Conservation (phyloP, 148 eudicot genomes). For the Chenopodium berlandieri region DNA sequence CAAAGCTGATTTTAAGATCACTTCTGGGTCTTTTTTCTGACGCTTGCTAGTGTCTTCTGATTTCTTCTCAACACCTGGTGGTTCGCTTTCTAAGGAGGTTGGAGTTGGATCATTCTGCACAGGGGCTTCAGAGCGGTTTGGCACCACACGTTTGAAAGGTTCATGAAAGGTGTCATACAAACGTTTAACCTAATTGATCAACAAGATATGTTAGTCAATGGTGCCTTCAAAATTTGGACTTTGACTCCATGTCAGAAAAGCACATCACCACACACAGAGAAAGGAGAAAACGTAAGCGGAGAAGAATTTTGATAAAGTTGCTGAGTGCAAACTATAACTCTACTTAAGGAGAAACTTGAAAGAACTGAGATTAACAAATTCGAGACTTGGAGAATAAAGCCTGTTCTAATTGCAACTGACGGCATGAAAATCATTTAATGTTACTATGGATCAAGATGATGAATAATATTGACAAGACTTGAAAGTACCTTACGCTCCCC, state of each 20-base stretch:
- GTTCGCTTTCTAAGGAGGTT: constrained; percentile 29
- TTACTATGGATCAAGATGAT: neutral
- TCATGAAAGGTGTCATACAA: constrained; percentile 88
- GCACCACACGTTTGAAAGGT: constrained; percentile 77
- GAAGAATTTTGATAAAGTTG: neutral
- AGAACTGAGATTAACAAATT: neutral
- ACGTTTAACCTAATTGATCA: constrained; percentile 68
- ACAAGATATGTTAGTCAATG: neutral
- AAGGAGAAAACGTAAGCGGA: neutral
- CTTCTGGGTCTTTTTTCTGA: constrained; percentile 54
- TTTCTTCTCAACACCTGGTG: constrained; percentile 41
- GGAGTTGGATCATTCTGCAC: constrained; percentile 27
- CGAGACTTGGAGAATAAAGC: neutral
- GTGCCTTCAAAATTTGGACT: neutral
- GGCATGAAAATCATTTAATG: neutral
- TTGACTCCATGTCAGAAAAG: neutral
- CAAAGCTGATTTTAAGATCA: constrained; percentile 63
- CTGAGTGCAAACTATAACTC: neutral
- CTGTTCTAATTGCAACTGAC: neutral
- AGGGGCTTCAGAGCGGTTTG: constrained; percentile 48
- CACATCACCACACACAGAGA: too few relatives aligned
- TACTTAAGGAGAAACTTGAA: neutral
- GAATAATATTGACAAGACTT: neutral
- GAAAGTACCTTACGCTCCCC: constrained; percentile 84
- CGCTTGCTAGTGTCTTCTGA: constrained; percentile 42